phyloP scores from a whole-genome alignment of 1,284 basidiomycete genomes.

The Pyrrhoderma lamaoense region DNA sequence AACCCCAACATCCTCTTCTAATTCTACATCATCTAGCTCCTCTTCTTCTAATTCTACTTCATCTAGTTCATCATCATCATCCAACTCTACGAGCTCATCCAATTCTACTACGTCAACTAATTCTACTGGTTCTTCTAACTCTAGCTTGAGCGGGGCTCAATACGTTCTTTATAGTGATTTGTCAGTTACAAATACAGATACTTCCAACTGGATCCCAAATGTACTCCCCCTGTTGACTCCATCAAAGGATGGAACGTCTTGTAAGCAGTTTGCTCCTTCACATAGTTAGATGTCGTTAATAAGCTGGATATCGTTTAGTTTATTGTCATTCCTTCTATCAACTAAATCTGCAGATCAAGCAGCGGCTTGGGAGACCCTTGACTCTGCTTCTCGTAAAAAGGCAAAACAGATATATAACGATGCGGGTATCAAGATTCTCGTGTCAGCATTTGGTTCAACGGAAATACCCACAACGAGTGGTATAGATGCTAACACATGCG shows the following conservation, averaged over 20 bases:
- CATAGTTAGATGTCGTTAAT: too few species aligned
- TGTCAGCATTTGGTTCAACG: slow-evolving; percentile 22
- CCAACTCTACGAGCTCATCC: neutral
- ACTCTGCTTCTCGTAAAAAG: slow-evolving; percentile 13
- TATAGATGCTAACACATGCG: slow-evolving; percentile 17
- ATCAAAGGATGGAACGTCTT: slow-evolving; percentile 11
- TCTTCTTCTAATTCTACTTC: neutral
- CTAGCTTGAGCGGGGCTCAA: neutral
- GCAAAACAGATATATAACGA: slow-evolving; percentile 20
- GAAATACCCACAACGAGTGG: slow-evolving; percentile 19
- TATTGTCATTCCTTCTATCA: slow-evolving; percentile 21
- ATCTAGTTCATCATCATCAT: neutral
- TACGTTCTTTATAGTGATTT: slow-evolving; percentile 12
- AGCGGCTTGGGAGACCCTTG: slow-evolving; percentile 19
- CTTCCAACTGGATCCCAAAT: neutral
- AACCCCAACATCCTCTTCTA: neutral
- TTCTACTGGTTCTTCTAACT: neutral
- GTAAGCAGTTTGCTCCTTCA: slow-evolving; percentile 2
- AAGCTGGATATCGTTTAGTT: neutral
- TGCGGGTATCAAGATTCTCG: slow-evolving; percentile 23
- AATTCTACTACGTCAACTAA: neutral
- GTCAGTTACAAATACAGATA: too few species aligned
- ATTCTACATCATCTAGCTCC: neutral
- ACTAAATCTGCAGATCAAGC: slow-evolving; percentile 20
- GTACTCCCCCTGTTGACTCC: slow-evolving; percentile 1